These are phyloP conservation scores for Candida gigantensis DNA, from an alignment of 1,139 yeast genomes.

Conservation along the genomic window DNA sequence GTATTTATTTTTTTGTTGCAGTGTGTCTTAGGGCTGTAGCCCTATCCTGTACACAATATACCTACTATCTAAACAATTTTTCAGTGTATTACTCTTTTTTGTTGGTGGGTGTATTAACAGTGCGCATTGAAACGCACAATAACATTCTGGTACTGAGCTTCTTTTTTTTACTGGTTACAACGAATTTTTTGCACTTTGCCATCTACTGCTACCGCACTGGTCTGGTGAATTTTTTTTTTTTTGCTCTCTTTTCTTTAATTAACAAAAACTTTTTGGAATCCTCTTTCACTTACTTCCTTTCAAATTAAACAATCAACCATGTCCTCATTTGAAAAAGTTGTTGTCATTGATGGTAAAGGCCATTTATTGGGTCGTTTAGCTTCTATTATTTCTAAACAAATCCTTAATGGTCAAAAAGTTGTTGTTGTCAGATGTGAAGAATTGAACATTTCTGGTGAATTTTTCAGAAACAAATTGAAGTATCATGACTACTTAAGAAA, in stretches of 20 bases:
- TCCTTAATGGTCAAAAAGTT: constrained; percentile 96
- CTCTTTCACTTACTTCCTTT: constrained; percentile 1
- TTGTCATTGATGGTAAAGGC: constrained; percentile 99
- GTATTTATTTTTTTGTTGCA: too few relatives aligned
- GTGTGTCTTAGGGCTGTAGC: constrained; percentile 2
- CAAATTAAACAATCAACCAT: constrained; percentile 35
- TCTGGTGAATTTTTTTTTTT: neutral
- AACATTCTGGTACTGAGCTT: neutral
- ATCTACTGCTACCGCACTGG: too few relatives aligned
- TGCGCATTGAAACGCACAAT: constrained; percentile 1
- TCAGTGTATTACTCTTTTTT: neutral
- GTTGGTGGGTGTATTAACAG: neutral
- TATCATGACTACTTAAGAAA: constrained; percentile 99
- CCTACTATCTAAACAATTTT: too few relatives aligned
- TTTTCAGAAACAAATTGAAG: constrained; percentile 99
- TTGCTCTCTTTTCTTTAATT: constrained; percentile 1
- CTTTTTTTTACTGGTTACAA: constrained; percentile 2
- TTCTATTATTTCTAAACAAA: constrained; percentile 96
- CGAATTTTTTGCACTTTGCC: constrained; percentile 2
- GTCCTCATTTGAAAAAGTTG: constrained; percentile 95
- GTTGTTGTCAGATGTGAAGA: constrained; percentile 98
- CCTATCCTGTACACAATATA: neutral
- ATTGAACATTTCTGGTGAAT: constrained; percentile 98
- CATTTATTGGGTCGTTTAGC: constrained; percentile 99
- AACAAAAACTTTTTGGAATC: constrained; percentile 2